Evolutionary conservation across 1,284 basidiomycete genomes (phyloP), one percentile per base, ranked within the genome.

Genomic region (Papiliotrema fonsecae): DNA sequence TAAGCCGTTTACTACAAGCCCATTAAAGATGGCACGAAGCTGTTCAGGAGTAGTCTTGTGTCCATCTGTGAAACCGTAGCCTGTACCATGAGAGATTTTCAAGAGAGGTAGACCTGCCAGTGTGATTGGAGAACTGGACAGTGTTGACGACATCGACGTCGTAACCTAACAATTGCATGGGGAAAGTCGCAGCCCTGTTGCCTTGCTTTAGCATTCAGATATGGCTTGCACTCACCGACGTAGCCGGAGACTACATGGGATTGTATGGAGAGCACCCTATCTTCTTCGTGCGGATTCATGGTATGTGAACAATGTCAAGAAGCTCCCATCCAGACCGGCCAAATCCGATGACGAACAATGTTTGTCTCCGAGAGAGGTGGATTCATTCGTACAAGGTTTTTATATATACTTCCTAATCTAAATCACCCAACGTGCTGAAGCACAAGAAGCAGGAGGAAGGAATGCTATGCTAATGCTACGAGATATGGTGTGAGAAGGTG

Each of bases 111-210:
- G 9, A 67, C 79, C 47, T 50, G 85, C 92, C 92, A 5, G 91
- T 83, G 70, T 99, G 94, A 62, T 98, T 99, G 14, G 87, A 88
- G 59, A 78, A 80, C 78, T 81, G 81, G 40, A 97, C 94, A 0
- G 93, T 96, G 72, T 97, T 97, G 35, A 97, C 81, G 22, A 89
- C 90, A 76, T 98, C 94, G 35, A 97, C 92, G 59, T 98, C 92
- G 75, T 88, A 97, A 22, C 92, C 94, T 38, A 97, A 81, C 52
- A 89, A 85, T 73, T 97, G 93, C 14, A 97, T 79, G 0, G 94
- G 93, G 66, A 99, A 97, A 0, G 90, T 86, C 0, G 94, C 94
- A 2, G 93, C 89, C 46, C 78, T 72, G 57, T 81, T 82, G 43
- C 79, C 93, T 92, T 57, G 32, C 22, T 18, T 37, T 44, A 50